phyloP scores from a whole-genome alignment of 169 alveolate genomes.

The Plasmodium inui region DNA sequence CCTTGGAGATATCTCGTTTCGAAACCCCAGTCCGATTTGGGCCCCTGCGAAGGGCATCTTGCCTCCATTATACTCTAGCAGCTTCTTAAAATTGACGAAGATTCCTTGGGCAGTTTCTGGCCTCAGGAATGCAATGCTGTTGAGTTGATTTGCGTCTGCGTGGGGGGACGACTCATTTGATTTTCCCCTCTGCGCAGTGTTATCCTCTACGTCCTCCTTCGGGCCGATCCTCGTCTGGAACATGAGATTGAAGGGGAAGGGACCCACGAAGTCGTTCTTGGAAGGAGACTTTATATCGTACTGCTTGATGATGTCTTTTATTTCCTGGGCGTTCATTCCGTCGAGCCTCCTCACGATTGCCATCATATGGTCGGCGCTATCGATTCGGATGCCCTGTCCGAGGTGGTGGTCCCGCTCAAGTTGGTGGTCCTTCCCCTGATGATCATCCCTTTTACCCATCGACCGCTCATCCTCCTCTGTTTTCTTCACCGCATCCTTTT shows the following conservation, averaged over 20 bases:
- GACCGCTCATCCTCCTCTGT: conserved; percentile 34
- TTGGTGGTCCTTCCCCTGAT: too few species aligned
- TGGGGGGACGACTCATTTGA: not conserved
- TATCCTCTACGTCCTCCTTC: conserved; percentile 76
- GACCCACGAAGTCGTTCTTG: conserved; percentile 93
- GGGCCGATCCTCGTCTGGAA: conserved; percentile 97
- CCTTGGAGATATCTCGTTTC: conserved; percentile 99
- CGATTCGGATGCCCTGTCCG: conserved; percentile 2
- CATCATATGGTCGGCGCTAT: conserved; percentile 84
- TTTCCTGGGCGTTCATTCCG: conserved; percentile 87
- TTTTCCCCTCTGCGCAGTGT: not conserved
- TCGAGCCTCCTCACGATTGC: conserved; percentile 87
- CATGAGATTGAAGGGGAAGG: conserved; percentile 97
- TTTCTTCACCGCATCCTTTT: not conserved
- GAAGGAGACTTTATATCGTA: conserved; percentile 91
- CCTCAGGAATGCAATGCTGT: conserved; percentile 91
- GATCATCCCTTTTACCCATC: not conserved
- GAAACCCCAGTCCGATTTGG: conserved; percentile 96
- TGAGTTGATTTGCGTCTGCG: not conserved
- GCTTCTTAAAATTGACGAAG: conserved; percentile 95
- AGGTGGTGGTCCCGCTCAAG: not conserved
- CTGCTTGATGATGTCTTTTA: conserved; percentile 87
- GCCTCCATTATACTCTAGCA: conserved; percentile 95
- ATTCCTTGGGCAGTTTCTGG: conserved; percentile 99
- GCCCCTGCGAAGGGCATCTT: conserved; percentile 98